A percentile compares a stretch with the other conserved stretches of the same genome.
Conservation (phyloP, 2,329 filamentous ascomycete genomes). For the Aureobasidium sp. region DNA sequence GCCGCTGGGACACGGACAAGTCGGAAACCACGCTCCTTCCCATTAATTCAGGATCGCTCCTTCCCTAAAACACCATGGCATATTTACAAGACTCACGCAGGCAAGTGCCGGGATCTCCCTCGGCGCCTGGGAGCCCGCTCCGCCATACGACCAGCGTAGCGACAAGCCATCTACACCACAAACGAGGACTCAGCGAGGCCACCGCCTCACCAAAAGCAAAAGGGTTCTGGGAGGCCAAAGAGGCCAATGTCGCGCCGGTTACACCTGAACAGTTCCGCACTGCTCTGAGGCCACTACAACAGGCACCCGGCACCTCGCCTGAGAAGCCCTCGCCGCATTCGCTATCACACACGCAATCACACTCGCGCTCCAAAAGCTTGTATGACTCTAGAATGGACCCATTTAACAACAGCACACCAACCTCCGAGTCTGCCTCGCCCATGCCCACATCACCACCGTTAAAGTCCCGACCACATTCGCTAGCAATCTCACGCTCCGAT, state of each 20-base stretch:
- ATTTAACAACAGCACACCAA: slow-evolving; percentile 12
- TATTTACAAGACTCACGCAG: slow-evolving; percentile 4
- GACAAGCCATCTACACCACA: slow-evolving; percentile 1
- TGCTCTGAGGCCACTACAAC: slow-evolving; percentile 14
- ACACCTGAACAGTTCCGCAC: slow-evolving; percentile 14
- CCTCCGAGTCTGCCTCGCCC: slow-evolving; percentile 18
- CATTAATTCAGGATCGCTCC: neutral
- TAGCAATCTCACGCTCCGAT: slow-evolving; percentile 27
- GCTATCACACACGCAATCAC: slow-evolving; percentile 11
- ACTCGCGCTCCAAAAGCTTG: slow-evolving; percentile 13
- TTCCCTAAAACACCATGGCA: slow-evolving; percentile 1
- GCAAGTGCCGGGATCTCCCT: slow-evolving; percentile 3
- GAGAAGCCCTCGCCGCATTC: neutral
- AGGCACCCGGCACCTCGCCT: slow-evolving; percentile 13
- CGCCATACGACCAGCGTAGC: slow-evolving; percentile 1
- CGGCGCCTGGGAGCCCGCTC: neutral
- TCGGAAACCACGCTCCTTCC: neutral
- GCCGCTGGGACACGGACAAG: neutral
- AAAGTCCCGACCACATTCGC: slow-evolving; percentile 19
- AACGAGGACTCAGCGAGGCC: slow-evolving; percentile 12
- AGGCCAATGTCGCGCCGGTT: neutral
- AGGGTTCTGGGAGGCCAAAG: slow-evolving; percentile 11
- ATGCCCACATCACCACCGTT: slow-evolving; percentile 19
- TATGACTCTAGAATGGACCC: slow-evolving; percentile 9
- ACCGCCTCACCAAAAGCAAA: slow-evolving; percentile 5